phyloP scores from a whole-genome alignment of 179 eudicot genomes.

The Heliamphora pulchella region DNA sequence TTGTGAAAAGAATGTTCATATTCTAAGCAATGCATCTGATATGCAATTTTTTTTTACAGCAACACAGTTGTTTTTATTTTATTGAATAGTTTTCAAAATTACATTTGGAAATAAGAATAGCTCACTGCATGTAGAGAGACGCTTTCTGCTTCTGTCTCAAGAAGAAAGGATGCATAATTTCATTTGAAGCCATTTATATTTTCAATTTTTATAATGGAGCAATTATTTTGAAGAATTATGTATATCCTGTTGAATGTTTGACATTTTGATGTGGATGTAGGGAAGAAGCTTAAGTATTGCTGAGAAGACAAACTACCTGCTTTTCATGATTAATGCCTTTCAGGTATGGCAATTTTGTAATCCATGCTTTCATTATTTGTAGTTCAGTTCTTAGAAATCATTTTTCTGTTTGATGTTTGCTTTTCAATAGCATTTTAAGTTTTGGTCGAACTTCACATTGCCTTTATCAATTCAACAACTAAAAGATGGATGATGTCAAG shows the following conservation, averaged over 20 bases:
- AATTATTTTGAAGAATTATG: not conserved
- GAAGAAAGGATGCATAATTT: not conserved
- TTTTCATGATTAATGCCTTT: constrained; percentile 95
- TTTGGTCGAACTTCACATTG: not conserved
- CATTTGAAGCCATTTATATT: not conserved
- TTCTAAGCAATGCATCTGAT: too few relatives aligned
- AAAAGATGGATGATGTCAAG: not conserved
- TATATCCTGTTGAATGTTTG: constrained; percentile 4
- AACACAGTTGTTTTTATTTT: too few relatives aligned
- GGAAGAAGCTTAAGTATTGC: constrained; percentile 73
- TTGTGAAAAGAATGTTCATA: too few relatives aligned
- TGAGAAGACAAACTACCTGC: constrained; percentile 90
- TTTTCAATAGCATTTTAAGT: not conserved
- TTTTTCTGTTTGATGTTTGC: not conserved
- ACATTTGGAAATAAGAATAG: not conserved
- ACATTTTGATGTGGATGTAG: constrained; percentile 33
- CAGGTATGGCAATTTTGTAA: constrained; percentile 45
- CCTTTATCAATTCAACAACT: not conserved
- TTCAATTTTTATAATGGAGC: not conserved
- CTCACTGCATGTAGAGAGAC: not conserved
- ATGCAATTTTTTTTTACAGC: too few relatives aligned
- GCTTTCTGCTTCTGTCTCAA: too few relatives aligned
- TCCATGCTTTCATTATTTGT: not conserved
- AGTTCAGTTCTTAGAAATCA: not conserved
- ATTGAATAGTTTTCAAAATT: not conserved